Evolutionary conservation across 148 eudicot species (phyloP), one percentile per base, ranked within the genome.

Genomic region (Oxyria digyna): DNA sequence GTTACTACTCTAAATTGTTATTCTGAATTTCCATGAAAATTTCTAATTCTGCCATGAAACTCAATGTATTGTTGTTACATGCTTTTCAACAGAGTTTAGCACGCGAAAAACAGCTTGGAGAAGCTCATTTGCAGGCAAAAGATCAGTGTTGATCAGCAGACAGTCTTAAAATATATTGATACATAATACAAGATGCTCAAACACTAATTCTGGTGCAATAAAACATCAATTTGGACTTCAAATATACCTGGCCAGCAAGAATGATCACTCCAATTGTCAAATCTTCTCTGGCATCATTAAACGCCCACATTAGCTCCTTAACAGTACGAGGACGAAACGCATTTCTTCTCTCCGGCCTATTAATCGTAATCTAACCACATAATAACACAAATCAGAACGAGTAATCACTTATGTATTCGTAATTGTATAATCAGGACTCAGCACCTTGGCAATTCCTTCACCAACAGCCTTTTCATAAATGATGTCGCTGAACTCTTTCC

Each of bases 281-380:
- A 72, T 94, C 98, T 59, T 94, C 92, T 76, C 98, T 86, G 59
- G 98, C 97, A 79, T 94, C 96, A 73, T 88, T 81, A 72, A 94
- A 88, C 8, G 98, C 98, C 7, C 82, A 82, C 31, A 81, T 86
- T 18, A 94, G 85, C 87, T 94, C 97, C 86, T 86, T 94, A 10
- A 90, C 69, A 27, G 98, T 94, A 0, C 75, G 89, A 21, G 98
- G 97, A 69, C 98, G 79, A 69, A 90, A 94, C 9, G 98, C 97
- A 81, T 94, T 94, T 76, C 98, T 90, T 69, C 86, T 87, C 66
- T 90, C 89, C 13, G 96, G 97, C 75, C 98, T 81, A 72, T 94
- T 94, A 32, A 94, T 94, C 31, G 98, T 90, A 54, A 94, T 94
- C 97, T 94, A 50, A 38, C 33, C 35, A 15, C 62, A 54, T 24